Base-by-base conservation (phyloP, 2,329 filamentous ascomycete genomes). In the Cercospora citrullina region DNA sequence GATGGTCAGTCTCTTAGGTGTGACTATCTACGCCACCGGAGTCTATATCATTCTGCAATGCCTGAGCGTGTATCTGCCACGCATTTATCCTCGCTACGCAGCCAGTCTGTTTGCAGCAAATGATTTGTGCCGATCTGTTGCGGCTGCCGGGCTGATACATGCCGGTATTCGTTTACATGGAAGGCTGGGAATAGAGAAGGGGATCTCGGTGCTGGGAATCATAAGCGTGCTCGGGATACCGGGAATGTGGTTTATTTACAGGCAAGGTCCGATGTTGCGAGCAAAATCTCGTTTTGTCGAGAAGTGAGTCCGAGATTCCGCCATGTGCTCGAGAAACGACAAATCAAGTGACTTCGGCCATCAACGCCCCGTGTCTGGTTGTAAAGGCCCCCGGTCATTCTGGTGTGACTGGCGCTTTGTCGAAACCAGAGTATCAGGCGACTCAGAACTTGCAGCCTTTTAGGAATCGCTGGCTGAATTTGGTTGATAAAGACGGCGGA, bases 21-120 rank as follows among this genome's bases (percentile, higher is more conserved):
- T 82, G 10, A 77, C 73, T 5, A 73, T 83, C 65, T 81, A 80
- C 69, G 75, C 76, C 1, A 70, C 74, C 9, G 75, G 75, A 69
- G 75, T 62, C 71, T 81, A 83, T 71, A 72, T 82, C 51, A 70
- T 83, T 14, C 75, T 83, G 68, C 81, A 83, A 72, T 79, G 77
- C 62, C 73, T 81, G 53, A 79, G 80, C 71, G 72, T 80, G 28
- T 81, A 81, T 71, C 71, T 81, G 59, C 77, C 77, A 2, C 64
- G 78, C 51, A 73, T 72, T 2, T 81, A 81, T 67, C 80, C 79
- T 14, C 72, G 75, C 55, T 81, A 80, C 72, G 86, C 86, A 1
- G 86, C 87, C 53, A 84, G 81, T 63, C 77, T 89, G 21, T 88
- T 89, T 72, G 87, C 87, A 1, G 85, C 82, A 2, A 89, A 88